Conservation (phyloP, 83 land plant species). For the Thuja plicata region DNA sequence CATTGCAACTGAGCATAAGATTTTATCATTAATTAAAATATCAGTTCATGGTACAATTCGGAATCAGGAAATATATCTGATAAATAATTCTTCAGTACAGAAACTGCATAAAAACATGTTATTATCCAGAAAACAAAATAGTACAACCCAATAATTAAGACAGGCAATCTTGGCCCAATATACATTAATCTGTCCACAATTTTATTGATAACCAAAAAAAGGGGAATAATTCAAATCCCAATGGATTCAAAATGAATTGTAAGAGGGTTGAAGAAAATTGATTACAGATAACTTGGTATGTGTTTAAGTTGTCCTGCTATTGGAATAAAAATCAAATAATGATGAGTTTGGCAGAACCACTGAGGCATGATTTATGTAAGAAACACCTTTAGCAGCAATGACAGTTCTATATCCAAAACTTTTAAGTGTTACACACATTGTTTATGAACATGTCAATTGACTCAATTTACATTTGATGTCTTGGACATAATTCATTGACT, state of each 20-base stretch:
- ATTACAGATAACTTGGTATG: not conserved
- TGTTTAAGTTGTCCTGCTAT: not conserved
- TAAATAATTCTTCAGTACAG: not conserved
- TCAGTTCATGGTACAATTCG: not conserved
- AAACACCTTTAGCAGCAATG: not conserved
- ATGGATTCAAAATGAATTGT: not conserved
- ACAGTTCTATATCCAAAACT: not conserved
- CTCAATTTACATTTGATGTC: not conserved
- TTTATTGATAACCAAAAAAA: not conserved
- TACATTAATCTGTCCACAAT: not conserved
- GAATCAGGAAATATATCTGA: not conserved
- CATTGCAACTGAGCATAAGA: not conserved
- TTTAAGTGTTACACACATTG: not conserved
- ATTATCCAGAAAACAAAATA: not conserved
- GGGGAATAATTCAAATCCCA: not conserved
- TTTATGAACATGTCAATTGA: not conserved
- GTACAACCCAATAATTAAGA: not conserved
- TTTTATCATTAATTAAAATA: conserved; percentile 1
- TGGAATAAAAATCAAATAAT: not conserved
- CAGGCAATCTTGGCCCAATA: not conserved
- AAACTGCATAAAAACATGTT: not conserved
- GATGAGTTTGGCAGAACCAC: not conserved
- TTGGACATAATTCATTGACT: too few species aligned
- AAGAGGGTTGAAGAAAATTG: not conserved
- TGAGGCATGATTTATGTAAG: not conserved